These are phyloP conservation scores for Maudiozyma humilis DNA, from an alignment of 1,139 yeast species.

Conservation along the genomic window DNA sequence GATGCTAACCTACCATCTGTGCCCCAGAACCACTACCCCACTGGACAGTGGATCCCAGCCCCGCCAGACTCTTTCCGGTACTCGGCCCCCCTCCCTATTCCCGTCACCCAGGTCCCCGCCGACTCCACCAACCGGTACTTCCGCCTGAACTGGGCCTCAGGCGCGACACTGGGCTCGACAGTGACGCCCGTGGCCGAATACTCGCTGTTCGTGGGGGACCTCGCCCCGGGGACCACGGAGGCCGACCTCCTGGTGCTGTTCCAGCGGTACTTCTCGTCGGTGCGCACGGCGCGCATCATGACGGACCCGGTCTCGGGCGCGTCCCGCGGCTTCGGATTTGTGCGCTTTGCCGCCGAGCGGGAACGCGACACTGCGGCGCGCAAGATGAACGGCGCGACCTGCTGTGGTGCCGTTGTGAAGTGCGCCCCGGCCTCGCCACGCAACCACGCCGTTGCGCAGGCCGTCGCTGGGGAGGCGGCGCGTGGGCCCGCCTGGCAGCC, in stretches of 20 bases:
- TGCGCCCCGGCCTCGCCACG: background rate
- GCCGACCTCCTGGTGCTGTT: conserved; percentile 58
- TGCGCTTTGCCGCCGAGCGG: conserved; percentile 65
- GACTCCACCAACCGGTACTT: conserved; percentile 36
- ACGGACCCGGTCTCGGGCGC: conserved; percentile 65
- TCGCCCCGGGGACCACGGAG: conserved; percentile 71
- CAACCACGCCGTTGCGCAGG: background rate
- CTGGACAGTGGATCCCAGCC: too few species aligned
- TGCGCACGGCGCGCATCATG: conserved; percentile 83
- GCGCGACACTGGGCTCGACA: conserved; percentile 41
- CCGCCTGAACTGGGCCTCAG: conserved; percentile 82
- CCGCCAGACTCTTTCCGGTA: too few species aligned
- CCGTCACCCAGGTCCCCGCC: too few species aligned
- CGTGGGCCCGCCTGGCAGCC: background rate
- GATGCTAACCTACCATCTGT: too few species aligned
- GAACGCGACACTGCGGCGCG: conserved; percentile 66
- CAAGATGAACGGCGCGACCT: conserved; percentile 50
- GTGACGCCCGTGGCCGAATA: conserved; percentile 40
- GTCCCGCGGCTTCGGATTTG: conserved; percentile 87
- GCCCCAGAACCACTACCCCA: too few species aligned
- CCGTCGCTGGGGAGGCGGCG: background rate
- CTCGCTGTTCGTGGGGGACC: conserved; percentile 81
- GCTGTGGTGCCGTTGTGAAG: background rate
- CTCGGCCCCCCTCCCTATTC: too few species aligned
- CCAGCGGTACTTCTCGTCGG: conserved; percentile 62